Evolutionary conservation across 768 basidiomycete genomes (phyloP), one percentile per base, ranked within the genome.

Genomic region (Cyathus striatus): DNA sequence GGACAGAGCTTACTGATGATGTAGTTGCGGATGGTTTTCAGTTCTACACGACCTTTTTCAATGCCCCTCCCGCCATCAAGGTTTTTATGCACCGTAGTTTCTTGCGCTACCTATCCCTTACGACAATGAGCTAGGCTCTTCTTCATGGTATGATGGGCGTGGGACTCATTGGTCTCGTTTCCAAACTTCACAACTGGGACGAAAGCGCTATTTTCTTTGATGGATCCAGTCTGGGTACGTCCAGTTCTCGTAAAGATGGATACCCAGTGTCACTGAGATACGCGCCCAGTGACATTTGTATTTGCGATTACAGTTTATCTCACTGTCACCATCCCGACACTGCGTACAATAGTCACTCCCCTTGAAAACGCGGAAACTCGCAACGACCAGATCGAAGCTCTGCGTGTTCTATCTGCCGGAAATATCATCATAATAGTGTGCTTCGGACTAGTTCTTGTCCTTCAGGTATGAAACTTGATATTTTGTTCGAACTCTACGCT

Each of bases 131-230:
- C n/a, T 49, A 94, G 90, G 91, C 90, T 0, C 68, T 95, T 42
- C 71, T 96, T 46, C 93, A 97, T 63, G 86, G 81, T 23, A 81
- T 94, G 63, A 76, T 90, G 36, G 85, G 78, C 14, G 72, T 93
- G 14, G 89, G 90, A 9, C 59, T 96, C 25, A 52, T 84, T 20
- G 86, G 84, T 7, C 70, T 92, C 40, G 52, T 92, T 7, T 74
- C 78, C 37, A 97, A 96, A 62, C 69, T 96, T 45, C 73, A 87
- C 61, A 77, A 72, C 48, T 96, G 92, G 90, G 82, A 84, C 56
- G 93, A 96, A 55, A 90, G 87, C 51, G 94, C 94, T 6, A 76
- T 94, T 66, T 93, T 90, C 70, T 97, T 97, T 61, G 94, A 97
- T 61, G 94, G 94, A 17, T 83, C 85, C 18, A 83, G 81, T 51